phyloP scores from a whole-genome alignment of 805 yeast genomes.

The Sugiyamaella floridensis region DNA sequence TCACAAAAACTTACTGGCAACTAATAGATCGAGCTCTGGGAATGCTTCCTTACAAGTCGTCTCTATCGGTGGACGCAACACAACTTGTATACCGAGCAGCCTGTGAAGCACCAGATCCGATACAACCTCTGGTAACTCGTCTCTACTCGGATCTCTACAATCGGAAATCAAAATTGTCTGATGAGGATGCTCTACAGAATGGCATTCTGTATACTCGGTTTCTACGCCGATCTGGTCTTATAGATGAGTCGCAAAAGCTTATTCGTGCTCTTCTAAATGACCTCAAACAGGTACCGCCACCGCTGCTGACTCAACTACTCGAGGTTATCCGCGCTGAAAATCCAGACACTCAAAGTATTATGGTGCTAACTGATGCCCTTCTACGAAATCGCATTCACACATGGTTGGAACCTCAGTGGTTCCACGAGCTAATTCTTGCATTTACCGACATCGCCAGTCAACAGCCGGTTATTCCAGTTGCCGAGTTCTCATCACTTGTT shows the following conservation, averaged over 20 bases:
- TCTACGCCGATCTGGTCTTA: neutral
- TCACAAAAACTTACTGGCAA: neutral
- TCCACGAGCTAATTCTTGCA: slow-evolving; percentile 1
- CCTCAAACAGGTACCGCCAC: neutral
- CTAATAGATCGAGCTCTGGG: neutral
- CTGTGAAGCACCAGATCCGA: neutral
- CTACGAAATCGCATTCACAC: neutral
- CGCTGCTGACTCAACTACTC: slow-evolving; percentile 7
- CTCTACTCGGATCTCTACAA: neutral
- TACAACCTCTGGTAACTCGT: neutral
- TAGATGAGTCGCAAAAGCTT: slow-evolving; percentile 2
- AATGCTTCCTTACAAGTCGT: neutral
- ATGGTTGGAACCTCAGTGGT: neutral
- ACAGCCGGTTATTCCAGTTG: neutral
- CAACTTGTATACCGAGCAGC: neutral
- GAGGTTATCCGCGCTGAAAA: slow-evolving; percentile 3
- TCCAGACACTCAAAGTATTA: slow-evolving; percentile 7
- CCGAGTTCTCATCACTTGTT: slow-evolving; percentile 1
- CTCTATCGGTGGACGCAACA: neutral
- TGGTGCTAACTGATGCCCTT: slow-evolving; percentile 1
- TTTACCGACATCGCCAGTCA: slow-evolving; percentile 3
- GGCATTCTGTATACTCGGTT: slow-evolving; percentile 18
- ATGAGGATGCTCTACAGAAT: slow-evolving; percentile 13
- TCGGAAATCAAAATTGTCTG: neutral
- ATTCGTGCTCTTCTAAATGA: neutral